Evolutionary conservation across 2,329 filamentous ascomycete species (phyloP).

Genomic region (Beauveria varroae): DNA sequence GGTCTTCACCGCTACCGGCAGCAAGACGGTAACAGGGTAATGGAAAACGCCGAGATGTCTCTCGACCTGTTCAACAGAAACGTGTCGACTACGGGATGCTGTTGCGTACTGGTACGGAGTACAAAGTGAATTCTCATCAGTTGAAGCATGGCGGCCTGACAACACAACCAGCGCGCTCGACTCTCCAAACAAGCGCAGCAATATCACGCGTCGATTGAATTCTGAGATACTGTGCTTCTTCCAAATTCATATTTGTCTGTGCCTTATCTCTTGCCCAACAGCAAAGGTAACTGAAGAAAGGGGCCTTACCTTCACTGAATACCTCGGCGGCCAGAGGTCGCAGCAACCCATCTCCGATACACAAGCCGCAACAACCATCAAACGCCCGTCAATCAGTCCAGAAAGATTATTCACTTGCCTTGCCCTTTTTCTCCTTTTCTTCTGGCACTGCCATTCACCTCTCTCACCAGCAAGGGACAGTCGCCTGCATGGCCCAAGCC

Average conservation of each 20-base stretch:
- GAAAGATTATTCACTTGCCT: neutral
- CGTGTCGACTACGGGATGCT: too few species aligned
- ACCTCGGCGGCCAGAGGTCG: neutral
- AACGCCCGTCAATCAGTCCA: too few species aligned
- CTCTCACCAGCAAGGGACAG: neutral
- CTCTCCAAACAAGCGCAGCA: neutral
- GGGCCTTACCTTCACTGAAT: too few species aligned
- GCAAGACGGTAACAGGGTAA: neutral
- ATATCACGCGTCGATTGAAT: neutral
- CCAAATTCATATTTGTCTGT: neutral
- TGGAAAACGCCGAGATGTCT: neutral
- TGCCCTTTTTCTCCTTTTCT: too few species aligned
- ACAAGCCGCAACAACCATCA: too few species aligned
- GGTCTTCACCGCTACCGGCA: conserved; percentile 3
- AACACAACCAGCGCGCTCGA: neutral
- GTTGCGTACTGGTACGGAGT: too few species aligned
- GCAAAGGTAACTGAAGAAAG: too few species aligned
- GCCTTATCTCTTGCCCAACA: neutral
- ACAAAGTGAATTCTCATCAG: too few species aligned
- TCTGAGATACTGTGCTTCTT: neutral
- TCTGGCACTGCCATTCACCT: neutral
- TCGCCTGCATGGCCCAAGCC: conserved; percentile 3
- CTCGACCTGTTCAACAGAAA: neutral
- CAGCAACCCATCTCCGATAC: too few species aligned
- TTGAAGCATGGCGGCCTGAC: neutral